Evolutionary conservation across 2,329 filamentous ascomycete species (phyloP).

Genomic region (Cercospora sojina): DNA sequence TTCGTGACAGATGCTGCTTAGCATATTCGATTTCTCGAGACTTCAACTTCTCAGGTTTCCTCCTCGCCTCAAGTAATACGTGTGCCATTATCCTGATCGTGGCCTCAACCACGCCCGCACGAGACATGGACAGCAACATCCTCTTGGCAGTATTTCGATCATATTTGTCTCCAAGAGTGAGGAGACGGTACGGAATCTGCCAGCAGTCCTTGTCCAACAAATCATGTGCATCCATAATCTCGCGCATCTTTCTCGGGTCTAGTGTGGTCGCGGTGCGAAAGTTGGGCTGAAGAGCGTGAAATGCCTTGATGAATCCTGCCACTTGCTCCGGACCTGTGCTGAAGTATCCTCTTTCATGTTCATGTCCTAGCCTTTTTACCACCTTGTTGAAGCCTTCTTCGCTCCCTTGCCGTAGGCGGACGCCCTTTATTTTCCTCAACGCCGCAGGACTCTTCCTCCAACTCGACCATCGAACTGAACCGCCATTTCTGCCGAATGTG

Average conservation of each 20-base stretch:
- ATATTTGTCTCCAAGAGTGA: slow-evolving; percentile 4
- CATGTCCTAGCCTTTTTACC: not conserved
- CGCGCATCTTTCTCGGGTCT: slow-evolving; percentile 9
- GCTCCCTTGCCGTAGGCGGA: not conserved
- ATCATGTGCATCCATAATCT: slow-evolving; percentile 11
- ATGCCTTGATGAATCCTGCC: slow-evolving; percentile 14
- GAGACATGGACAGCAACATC: slow-evolving; percentile 28
- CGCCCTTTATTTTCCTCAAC: not conserved
- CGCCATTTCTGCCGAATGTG: slow-evolving; percentile 4
- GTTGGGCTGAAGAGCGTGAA: slow-evolving; percentile 8
- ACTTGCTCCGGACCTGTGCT: slow-evolving; percentile 13
- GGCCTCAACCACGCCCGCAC: slow-evolving; percentile 27
- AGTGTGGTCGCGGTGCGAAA: not conserved
- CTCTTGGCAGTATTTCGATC: slow-evolving; percentile 25
- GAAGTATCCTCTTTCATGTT: slow-evolving; percentile 4
- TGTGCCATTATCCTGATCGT: slow-evolving; percentile 31
- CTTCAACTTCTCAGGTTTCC: slow-evolving; percentile 21
- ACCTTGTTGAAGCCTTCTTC: not conserved
- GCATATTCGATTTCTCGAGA: slow-evolving; percentile 22
- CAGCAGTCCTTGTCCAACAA: slow-evolving; percentile 13
- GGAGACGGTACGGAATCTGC: slow-evolving; percentile 11
- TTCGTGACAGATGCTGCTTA: slow-evolving; percentile 26
- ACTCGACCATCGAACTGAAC: slow-evolving; percentile 5
- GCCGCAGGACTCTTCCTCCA: slow-evolving; percentile 19
- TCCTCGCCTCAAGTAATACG: slow-evolving; percentile 19